Evolutionary conservation across 495 filamentous ascomycete species (phyloP).

Genomic region (Penicillium nucicola): DNA sequence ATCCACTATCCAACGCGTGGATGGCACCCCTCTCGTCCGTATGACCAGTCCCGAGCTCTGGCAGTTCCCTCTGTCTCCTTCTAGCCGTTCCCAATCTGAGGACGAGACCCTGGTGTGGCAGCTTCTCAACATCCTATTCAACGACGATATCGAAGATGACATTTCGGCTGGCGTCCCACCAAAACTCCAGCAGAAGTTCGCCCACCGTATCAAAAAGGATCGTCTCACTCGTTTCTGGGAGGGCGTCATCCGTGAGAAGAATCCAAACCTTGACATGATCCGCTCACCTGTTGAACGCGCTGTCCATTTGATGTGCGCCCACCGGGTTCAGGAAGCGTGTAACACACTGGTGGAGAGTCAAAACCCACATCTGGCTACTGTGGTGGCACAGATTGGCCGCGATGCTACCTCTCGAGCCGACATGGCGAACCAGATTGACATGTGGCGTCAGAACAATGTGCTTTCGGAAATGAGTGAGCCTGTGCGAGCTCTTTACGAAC

Average conservation of each 20-base stretch:
- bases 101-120: slow-evolving; percentile 43
- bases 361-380: slow-evolving; percentile 76
- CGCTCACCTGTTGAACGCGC: slow-evolving; percentile 76
- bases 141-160: slow-evolving; percentile 54
- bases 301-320: slow-evolving; percentile 70
- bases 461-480: slow-evolving; percentile 84
- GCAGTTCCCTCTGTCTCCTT: slow-evolving; percentile 32
- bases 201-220: slow-evolving; percentile 53
- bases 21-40: slow-evolving; percentile 39
- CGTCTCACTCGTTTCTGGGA: slow-evolving; percentile 47
- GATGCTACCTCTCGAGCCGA: slow-evolving; percentile 61
- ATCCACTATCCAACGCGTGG: slow-evolving; percentile 33
- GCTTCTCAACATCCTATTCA: slow-evolving; percentile 83
- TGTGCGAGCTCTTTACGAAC: slow-evolving; percentile 82
- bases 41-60: slow-evolving; percentile 30
- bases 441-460: slow-evolving; percentile 77
- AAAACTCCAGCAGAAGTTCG: slow-evolving; percentile 36
- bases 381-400: slow-evolving; percentile 76
- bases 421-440: slow-evolving; percentile 71
- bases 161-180: slow-evolving; percentile 42
- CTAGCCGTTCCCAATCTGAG: slow-evolving; percentile 20
- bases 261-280: slow-evolving; percentile 46
- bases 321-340: slow-evolving; percentile 79
- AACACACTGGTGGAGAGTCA: slow-evolving; percentile 65
- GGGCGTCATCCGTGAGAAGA: slow-evolving; percentile 43